phyloP scores from a whole-genome alignment of 176 grass and related monocot genomes.

The Echinochloa phyllopogon region DNA sequence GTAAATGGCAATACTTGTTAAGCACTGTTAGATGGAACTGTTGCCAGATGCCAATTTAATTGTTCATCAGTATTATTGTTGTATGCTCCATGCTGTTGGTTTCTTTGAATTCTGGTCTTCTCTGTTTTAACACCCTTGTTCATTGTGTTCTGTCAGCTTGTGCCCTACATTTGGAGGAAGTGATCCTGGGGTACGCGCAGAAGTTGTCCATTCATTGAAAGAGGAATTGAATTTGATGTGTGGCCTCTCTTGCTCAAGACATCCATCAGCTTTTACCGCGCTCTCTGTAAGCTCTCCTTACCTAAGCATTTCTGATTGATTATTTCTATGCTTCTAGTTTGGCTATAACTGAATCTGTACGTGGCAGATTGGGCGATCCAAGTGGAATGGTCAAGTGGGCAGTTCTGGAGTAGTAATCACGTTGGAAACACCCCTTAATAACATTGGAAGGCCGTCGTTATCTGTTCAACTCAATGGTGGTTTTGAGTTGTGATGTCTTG shows the following conservation, averaged over 20 bases:
- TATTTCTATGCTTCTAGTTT: slow-evolving; percentile 19
- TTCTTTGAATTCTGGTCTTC: neutral
- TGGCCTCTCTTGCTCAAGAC: slow-evolving; percentile 64
- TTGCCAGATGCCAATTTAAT: neutral
- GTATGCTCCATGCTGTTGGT: neutral
- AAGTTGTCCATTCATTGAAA: slow-evolving; percentile 82
- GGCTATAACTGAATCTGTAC: slow-evolving; percentile 9
- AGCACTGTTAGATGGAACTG: neutral
- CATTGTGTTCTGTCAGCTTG: slow-evolving; percentile 48
- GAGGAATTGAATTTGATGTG: slow-evolving; percentile 86
- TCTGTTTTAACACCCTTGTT: slow-evolving; percentile 24
- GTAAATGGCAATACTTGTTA: neutral
- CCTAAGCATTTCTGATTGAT: slow-evolving; percentile 5
- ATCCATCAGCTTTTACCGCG: slow-evolving; percentile 78
- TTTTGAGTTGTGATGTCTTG: slow-evolving; percentile 72
- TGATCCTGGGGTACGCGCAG: slow-evolving; percentile 76
- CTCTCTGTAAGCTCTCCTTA: slow-evolving; percentile 69
- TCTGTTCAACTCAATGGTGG: slow-evolving; percentile 93
- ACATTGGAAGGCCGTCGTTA: slow-evolving; percentile 73
- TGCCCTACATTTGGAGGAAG: slow-evolving; percentile 89
- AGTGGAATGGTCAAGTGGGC: slow-evolving; percentile 94
- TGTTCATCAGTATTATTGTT: neutral
- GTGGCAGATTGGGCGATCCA: slow-evolving; percentile 88
- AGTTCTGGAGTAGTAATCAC: slow-evolving; percentile 87
- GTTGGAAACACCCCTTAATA: slow-evolving; percentile 79